Evolutionary conservation across 768 basidiomycete species (phyloP), one percentile per base, ranked within the genome.

Genomic region (Mycena indigotica): DNA sequence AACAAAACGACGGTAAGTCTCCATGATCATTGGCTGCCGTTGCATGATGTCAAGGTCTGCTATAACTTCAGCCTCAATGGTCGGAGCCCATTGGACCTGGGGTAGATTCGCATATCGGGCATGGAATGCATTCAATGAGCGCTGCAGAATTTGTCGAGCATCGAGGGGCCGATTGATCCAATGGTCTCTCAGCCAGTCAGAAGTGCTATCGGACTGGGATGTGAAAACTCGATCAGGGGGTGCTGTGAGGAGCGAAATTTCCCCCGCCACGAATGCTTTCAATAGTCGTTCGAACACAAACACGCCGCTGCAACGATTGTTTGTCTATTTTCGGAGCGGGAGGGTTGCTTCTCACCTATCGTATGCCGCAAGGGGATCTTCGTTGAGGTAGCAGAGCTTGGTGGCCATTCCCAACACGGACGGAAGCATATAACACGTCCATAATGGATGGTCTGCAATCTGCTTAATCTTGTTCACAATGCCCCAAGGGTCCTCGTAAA

Each of bases 391-490:
- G 35, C 69, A 69, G 19, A 78, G 35, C 54, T 73, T 79, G 32
- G 78, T 77, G 2, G 80, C 76, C 67, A 84, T 72, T 53, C 86
- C 88, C 26, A 93, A 70, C 17, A 83, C 83, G 52, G 80, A 77
- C 6, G 91, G 89, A 5, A 85, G 66, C 23, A 93, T 73, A 66
- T 86, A 91, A 52, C 83, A 83, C 12, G 73, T 73, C 89, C 89
- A 93, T 17, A 87, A 65, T 23, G 84, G 86, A 64, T 91, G 89
- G 38, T 79, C 74, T 53, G 75, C 69, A 15, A 88, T 69, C 63
- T 81, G 74, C 21, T 68, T 71, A 39, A 92, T 83, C 10, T 79
- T 70, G 16, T 80, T 67, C 39, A 75, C 69, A 12, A 83, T 70
- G 15, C 77, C 81, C 30, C 76, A 51, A 4, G 84, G 82, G 65